These are phyloP conservation scores for Tuber umbilicatum DNA, from an alignment of 495 filamentous ascomycete genomes.

Conservation along the genomic window DNA sequence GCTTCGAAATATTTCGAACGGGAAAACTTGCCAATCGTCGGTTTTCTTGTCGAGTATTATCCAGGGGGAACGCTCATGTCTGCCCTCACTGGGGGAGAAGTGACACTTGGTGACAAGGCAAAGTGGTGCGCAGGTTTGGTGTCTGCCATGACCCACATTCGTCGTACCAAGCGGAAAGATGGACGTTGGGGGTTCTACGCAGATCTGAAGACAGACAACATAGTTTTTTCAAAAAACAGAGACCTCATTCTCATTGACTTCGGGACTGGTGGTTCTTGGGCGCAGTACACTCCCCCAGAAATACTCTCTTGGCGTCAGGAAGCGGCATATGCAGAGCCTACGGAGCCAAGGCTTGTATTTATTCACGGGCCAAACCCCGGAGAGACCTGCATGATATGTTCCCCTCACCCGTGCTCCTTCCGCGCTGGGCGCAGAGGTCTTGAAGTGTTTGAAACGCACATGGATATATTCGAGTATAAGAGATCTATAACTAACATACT, in stretches of 20 bases:
- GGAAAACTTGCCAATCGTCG: constrained; percentile 20
- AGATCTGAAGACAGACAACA: constrained; percentile 26
- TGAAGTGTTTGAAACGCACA: not conserved
- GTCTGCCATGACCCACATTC: constrained; percentile 19
- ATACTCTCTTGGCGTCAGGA: constrained; percentile 5
- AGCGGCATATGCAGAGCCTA: not conserved
- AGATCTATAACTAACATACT: not conserved
- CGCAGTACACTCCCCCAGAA: constrained; percentile 27
- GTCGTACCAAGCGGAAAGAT: not conserved
- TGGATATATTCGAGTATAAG: constrained; percentile 5
- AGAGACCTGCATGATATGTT: constrained; percentile 12
- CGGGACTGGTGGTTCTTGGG: constrained; percentile 19
- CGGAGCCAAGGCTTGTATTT: not conserved
- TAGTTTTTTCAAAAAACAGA: constrained; percentile 9
- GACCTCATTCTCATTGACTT: constrained; percentile 26
- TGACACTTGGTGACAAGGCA: not conserved
- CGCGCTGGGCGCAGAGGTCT: not conserved
- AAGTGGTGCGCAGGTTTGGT: constrained; percentile 20
- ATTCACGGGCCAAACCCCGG: constrained; percentile 1
- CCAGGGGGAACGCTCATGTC: constrained; percentile 19
- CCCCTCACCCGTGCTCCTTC: constrained; percentile 21
- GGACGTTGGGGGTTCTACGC: constrained; percentile 19
- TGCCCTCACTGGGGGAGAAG: not conserved
- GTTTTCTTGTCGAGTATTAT: constrained; percentile 22
- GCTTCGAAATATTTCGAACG: constrained; percentile 17